Evolutionary conservation across 2,329 filamentous ascomycete genomes (phyloP).

Genomic region (Claviceps spartinae): DNA sequence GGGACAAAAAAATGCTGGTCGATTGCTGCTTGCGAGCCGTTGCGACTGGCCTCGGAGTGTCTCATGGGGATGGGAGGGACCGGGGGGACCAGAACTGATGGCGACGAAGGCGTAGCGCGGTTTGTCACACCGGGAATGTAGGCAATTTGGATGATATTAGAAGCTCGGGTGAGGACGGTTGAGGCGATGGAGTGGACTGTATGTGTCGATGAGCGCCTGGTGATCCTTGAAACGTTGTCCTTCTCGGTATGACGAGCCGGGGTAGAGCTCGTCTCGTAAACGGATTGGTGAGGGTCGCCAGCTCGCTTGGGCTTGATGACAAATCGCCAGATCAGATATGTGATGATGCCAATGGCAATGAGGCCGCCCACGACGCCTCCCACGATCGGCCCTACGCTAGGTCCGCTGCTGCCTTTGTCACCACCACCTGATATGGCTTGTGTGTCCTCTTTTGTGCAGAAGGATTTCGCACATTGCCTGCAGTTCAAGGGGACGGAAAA

Average conservation of each 20-base stretch:
- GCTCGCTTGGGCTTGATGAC: conserved; percentile 69
- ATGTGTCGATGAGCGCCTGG: conserved; percentile 61
- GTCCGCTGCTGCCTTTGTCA: conserved; percentile 25
- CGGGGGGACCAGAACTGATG: conserved; percentile 70
- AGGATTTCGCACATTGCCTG: conserved; percentile 30
- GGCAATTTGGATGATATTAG: conserved; percentile 98
- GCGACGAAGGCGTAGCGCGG: conserved; percentile 71
- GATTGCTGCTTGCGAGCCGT: conserved; percentile 42
- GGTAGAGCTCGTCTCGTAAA: conserved; percentile 45
- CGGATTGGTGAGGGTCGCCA: conserved; percentile 34
- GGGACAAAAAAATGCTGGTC: conserved; percentile 92
- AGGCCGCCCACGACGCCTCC: conserved; percentile 84
- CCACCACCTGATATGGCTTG: conserved; percentile 9
- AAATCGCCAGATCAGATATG: conserved; percentile 78
- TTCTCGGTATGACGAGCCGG: conserved; percentile 26
- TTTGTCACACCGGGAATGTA: conserved; percentile 97
- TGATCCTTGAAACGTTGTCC: conserved; percentile 27
- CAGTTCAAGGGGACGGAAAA: conserved; percentile 33
- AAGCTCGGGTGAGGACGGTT: conserved; percentile 86
- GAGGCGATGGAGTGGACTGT: conserved; percentile 88
- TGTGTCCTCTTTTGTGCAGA: conserved; percentile 27
- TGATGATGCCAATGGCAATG: conserved; percentile 55
- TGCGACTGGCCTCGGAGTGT: conserved; percentile 32
- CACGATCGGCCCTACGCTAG: conserved; percentile 73
- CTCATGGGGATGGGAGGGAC: conserved; percentile 79